Percentiles rank a stretch among this genome's conserved stretches.
Evolutionary conservation across 306 rosid genomes (phyloP).

Genomic region (Trifolium pratense): DNA sequence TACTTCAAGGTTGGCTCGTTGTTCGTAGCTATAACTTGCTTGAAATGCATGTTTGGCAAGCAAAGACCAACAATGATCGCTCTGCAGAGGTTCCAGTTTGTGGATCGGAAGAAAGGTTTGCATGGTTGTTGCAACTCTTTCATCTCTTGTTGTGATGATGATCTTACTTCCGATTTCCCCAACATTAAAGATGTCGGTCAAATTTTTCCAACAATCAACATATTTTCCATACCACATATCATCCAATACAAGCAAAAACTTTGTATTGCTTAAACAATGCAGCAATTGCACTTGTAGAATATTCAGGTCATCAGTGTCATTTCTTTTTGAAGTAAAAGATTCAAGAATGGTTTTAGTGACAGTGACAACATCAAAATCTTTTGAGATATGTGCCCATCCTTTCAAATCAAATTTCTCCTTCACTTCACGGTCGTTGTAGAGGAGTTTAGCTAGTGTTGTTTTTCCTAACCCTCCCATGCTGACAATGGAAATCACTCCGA

Average conservation of each 20-base stretch:
- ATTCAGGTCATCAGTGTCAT: constrained; percentile 31
- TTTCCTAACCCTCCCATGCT: constrained; percentile 38
- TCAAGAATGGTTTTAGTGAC: constrained; percentile 34
- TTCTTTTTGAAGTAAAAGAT: constrained; percentile 13
- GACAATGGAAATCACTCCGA: constrained; percentile 32
- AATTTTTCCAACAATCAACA: constrained; percentile 48
- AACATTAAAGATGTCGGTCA: constrained; percentile 15
- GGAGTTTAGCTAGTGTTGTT: constrained; percentile 35
- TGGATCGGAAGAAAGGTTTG: constrained; percentile 37
- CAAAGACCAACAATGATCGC: constrained; percentile 45
- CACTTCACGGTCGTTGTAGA: background rate
- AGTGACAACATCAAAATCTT: background rate
- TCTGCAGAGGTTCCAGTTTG: constrained; percentile 24
- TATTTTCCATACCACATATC: constrained; percentile 51
- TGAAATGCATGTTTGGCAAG: constrained; percentile 42
- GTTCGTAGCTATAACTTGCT: background rate
- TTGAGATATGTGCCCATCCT: constrained; percentile 26
- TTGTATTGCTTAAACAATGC: constrained; percentile 33
- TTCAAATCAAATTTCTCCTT: background rate
- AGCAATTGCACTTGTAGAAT: constrained; percentile 28
- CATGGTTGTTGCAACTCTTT: constrained; percentile 48
- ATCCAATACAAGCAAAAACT: constrained; percentile 52
- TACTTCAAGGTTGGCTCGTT: constrained; percentile 28
- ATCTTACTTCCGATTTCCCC: background rate
- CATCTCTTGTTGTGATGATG: constrained; percentile 19